These are phyloP conservation scores for Boeremia lycopersici DNA, from an alignment of 2,329 filamentous ascomycete species.

Conservation along the genomic window DNA sequence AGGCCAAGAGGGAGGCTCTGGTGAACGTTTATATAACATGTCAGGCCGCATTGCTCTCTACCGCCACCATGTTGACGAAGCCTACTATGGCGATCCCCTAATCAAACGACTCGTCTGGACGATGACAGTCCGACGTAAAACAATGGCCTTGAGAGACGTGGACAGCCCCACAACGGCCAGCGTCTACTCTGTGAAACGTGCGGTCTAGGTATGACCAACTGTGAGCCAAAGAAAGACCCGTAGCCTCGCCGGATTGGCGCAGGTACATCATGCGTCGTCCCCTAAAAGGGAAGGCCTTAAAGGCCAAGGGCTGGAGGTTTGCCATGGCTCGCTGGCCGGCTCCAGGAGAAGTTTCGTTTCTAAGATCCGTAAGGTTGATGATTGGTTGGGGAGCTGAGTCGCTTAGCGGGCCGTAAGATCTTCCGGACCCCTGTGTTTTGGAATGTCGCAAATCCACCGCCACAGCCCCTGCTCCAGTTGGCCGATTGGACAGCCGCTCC, in stretches of 20 bases:
- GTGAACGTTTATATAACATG: conserved; percentile 34
- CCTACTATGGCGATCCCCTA: conserved; percentile 33
- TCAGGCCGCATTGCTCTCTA: conserved; percentile 6
- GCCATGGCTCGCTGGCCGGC: conserved; percentile 20
- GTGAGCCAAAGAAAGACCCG: conserved; percentile 38
- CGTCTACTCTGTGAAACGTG: conserved; percentile 42
- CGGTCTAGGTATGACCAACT: conserved; percentile 27
- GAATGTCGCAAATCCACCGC: conserved; percentile 34
- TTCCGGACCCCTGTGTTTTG: conserved; percentile 38
- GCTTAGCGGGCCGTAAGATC: conserved; percentile 33
- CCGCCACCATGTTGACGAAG: conserved; percentile 18
- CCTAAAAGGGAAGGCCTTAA: conserved; percentile 24
- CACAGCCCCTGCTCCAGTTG: conserved; percentile 22
- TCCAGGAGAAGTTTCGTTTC: conserved; percentile 38
- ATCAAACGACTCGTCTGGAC: conserved; percentile 38
- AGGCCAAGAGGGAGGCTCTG: conserved; percentile 16
- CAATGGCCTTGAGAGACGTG: conserved; percentile 27
- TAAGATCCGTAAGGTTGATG: conserved; percentile 13
- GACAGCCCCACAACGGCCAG: conserved; percentile 34
- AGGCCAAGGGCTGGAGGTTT: conserved; percentile 18
- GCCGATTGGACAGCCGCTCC: conserved; percentile 37
- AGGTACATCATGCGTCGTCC: conserved; percentile 38
- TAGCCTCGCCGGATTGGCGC: conserved; percentile 22
- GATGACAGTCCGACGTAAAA: conserved; percentile 31
- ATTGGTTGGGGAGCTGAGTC: conserved; percentile 37